phyloP scores from a whole-genome alignment of 441 rosid genomes.

The Rhodomyrtus psidioides region DNA sequence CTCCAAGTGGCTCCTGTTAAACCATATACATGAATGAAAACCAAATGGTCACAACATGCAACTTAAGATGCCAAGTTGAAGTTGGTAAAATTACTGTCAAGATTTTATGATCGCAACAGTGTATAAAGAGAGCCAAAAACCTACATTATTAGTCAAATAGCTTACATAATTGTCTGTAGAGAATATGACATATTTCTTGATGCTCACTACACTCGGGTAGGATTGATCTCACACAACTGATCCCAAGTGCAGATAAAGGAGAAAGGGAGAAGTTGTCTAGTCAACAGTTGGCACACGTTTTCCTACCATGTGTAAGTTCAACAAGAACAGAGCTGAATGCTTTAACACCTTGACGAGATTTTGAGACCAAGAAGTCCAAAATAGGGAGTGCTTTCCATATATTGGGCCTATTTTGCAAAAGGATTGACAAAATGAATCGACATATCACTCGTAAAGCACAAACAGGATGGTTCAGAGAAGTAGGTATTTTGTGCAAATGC shows the following conservation, averaged over 20 bases:
- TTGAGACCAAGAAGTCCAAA: not conserved
- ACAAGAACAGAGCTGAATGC: not conserved
- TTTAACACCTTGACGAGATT: not conserved
- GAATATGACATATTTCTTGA: not conserved
- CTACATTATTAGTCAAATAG: not conserved
- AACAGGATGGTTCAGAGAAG: not conserved
- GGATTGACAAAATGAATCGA: not conserved
- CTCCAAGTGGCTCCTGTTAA: not conserved
- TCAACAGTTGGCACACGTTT: not conserved
- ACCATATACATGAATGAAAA: not conserved
- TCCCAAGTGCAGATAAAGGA: not conserved
- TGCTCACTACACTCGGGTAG: not conserved
- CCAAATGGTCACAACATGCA: not conserved
- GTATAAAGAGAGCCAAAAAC: not conserved
- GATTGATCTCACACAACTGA: not conserved
- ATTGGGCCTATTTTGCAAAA: not conserved
- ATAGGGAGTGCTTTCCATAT: not conserved
- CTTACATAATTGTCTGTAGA: not conserved
- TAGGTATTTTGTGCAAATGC: not conserved
- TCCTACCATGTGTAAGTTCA: not conserved
- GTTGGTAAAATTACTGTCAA: not conserved
- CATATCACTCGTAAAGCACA: not conserved
- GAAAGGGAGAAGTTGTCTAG: not conserved
- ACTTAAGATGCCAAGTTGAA: not conserved
- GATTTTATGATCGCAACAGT: not conserved